phyloP scores from a whole-genome alignment of 208 protist species.

The Leptomonas seymouri region DNA sequence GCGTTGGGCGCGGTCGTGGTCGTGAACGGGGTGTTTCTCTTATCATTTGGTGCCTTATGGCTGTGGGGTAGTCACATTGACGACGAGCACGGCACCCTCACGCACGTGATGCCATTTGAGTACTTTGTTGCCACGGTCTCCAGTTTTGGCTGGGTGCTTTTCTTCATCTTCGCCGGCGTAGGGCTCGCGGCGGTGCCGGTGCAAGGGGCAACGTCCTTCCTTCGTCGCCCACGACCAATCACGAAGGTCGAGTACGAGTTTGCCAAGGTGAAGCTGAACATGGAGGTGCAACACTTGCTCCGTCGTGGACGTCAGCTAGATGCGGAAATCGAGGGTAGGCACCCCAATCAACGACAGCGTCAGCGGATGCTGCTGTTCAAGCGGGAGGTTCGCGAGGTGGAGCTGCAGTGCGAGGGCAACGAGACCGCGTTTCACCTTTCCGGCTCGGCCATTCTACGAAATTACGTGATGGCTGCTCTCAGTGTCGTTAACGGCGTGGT shows the following conservation, averaged over 20 bases:
- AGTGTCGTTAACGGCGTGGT: slow-evolving; percentile 50
- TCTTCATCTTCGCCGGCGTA: slow-evolving; percentile 93
- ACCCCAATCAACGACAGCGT: slow-evolving; percentile 35
- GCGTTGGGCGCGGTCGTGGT: slow-evolving; percentile 13
- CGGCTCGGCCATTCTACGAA: slow-evolving; percentile 58
- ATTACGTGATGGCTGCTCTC: slow-evolving; percentile 43
- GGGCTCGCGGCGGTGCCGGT: slow-evolving; percentile 92
- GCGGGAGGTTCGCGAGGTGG: slow-evolving; percentile 77
- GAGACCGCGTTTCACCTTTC: slow-evolving; percentile 77
- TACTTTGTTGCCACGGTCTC: slow-evolving; percentile 69
- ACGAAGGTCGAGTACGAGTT: slow-evolving; percentile 74
- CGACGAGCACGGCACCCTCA: slow-evolving; percentile 12
- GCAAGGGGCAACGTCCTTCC: slow-evolving; percentile 74
- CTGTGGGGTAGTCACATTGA: slow-evolving; percentile 24
- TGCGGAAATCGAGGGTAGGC: slow-evolving; percentile 31
- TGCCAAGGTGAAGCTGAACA: slow-evolving; percentile 59
- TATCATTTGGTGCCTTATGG: slow-evolving; percentile 32
- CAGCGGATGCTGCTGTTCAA: slow-evolving; percentile 69
- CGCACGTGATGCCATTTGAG: slow-evolving; percentile 49
- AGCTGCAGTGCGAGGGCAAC: slow-evolving; percentile 65
- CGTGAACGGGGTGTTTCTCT: slow-evolving; percentile 14
- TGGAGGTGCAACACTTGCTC: slow-evolving; percentile 69
- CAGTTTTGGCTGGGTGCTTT: slow-evolving; percentile 82
- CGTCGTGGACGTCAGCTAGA: slow-evolving; percentile 66
- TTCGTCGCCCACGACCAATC: slow-evolving; percentile 75